phyloP scores from a whole-genome alignment of 2,329 filamentous ascomycete genomes.

The Trichoderma oligosporum region DNA sequence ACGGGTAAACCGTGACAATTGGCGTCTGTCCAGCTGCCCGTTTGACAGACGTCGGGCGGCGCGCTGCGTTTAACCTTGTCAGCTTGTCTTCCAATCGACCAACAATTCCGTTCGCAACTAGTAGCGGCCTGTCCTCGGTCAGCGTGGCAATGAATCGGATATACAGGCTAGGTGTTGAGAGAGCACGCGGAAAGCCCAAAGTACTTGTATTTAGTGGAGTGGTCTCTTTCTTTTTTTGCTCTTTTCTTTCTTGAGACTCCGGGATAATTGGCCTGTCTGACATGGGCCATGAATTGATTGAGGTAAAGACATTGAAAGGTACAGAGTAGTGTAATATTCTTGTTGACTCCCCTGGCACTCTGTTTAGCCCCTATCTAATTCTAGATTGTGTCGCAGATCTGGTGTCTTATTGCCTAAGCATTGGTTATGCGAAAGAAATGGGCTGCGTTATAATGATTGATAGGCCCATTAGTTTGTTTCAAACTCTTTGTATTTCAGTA shows the following conservation, averaged over 20 bases:
- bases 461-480: background rate
- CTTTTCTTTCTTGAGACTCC: background rate
- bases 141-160: background rate
- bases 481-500: too few species aligned
- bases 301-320: too few species aligned
- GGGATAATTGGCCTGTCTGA: background rate
- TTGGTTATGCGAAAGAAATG: background rate
- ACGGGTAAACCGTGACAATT: too few species aligned
- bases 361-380: slow-evolving; percentile 2
- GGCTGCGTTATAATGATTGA: background rate
- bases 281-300: too few species aligned
- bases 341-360: too few species aligned
- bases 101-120: background rate
- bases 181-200: background rate
- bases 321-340: too few species aligned
- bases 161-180: background rate
- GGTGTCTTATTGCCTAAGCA: background rate
- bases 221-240: too few species aligned
- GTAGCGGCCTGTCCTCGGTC: background rate
- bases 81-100: background rate
- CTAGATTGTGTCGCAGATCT: background rate
- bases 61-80: background rate
- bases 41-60: slow-evolving; percentile 4
- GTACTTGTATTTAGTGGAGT: background rate
- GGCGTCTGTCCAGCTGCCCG: too few species aligned